Evolutionary conservation across 140 eudicot species (phyloP).

Genomic region (Anethum foeniculum): DNA sequence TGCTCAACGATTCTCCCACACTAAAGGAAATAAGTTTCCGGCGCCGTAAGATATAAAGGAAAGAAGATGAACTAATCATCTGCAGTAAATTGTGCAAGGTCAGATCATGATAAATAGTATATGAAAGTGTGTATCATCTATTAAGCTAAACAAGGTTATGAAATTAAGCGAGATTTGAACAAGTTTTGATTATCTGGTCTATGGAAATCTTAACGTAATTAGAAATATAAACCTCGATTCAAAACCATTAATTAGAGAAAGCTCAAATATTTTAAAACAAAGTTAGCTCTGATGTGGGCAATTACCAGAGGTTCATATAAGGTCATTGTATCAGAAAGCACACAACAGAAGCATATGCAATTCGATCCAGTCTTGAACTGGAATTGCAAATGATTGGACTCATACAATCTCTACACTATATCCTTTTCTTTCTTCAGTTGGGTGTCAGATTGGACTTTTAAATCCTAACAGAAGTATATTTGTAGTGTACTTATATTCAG

Average conservation of each 20-base stretch:
- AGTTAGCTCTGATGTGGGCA: not conserved
- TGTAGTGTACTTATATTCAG: not conserved
- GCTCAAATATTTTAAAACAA: not conserved
- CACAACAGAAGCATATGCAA: not conserved
- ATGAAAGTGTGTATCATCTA: not conserved
- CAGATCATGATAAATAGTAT: not conserved
- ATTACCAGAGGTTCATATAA: not conserved
- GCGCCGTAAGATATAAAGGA: slow-evolving; percentile 65
- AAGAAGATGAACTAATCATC: slow-evolving; percentile 82
- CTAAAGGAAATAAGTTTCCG: slow-evolving; percentile 55
- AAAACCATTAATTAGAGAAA: not conserved
- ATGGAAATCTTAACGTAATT: not conserved
- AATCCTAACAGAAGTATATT: not conserved
- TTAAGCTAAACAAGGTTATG: not conserved
- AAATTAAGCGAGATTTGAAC: not conserved
- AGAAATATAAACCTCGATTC: not conserved
- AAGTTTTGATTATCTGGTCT: not conserved
- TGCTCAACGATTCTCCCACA: slow-evolving; percentile 35
- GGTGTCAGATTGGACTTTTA: not conserved
- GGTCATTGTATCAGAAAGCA: not conserved
- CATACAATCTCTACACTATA: not conserved
- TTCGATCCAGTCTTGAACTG: not conserved
- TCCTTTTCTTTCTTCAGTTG: not conserved
- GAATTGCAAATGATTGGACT: not conserved
- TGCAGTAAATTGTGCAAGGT: slow-evolving; percentile 23